A percentile compares a stretch with the other conserved stretches of the same genome.
Conservation (phyloP, 768 basidiomycete genomes). For the Leucosporidium scottii region DNA sequence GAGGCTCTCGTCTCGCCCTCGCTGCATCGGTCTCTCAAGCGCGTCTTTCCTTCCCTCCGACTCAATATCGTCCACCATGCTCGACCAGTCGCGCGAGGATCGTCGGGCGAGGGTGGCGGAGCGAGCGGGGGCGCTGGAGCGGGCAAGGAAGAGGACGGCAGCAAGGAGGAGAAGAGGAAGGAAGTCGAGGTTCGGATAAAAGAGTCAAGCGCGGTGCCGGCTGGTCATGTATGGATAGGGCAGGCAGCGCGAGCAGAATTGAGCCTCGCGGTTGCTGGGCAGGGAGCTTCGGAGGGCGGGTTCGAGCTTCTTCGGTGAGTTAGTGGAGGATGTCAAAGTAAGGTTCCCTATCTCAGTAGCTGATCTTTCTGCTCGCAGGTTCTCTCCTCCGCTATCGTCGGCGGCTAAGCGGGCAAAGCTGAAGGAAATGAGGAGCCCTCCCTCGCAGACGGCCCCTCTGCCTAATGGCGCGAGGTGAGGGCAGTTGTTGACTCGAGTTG, state of each 20-base stretch:
- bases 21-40: background rate
- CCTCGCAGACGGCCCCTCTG: no score
- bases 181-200: slow-evolving; percentile 9
- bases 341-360: no score
- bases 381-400: slow-evolving; percentile 6
- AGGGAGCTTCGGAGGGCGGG: slow-evolving; percentile 11
- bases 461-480: no score
- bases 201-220: background rate
- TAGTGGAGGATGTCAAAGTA: no score
- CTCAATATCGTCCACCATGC: no score
- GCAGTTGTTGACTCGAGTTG: no score
- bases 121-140: background rate
- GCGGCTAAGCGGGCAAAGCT: slow-evolving; percentile 3
- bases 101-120: background rate
- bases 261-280: background rate
- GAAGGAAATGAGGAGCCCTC: background rate
- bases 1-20: background rate
- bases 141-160: background rate
- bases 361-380: background rate
- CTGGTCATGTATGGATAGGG: slow-evolving; percentile 22
- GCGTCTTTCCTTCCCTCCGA: slow-evolving; percentile 11
- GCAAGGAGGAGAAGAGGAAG: background rate
- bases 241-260: slow-evolving; percentile 11
- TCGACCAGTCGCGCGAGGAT: no score
- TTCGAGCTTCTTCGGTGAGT: slow-evolving; percentile 28